A percentile compares a stretch with the other conserved stretches of the same genome.
These are phyloP conservation scores for Rhodotorula sp. DNA, from an alignment of 1,284 basidiomycete species.

Conservation along the genomic window DNA sequence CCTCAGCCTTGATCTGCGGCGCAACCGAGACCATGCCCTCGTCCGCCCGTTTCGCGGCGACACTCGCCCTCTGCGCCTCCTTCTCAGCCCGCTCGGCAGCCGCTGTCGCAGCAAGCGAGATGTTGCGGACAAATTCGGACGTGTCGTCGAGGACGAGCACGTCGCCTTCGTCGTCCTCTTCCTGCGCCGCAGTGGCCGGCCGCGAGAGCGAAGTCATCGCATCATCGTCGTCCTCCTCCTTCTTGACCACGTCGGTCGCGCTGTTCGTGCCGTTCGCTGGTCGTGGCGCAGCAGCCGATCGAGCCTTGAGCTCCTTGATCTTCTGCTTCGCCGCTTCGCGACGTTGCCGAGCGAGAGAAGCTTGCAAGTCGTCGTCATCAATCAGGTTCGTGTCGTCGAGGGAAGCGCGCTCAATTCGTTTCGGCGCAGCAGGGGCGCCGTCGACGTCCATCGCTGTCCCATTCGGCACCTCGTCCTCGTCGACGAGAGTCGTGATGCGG, in stretches of 20 bases:
- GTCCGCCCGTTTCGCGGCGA: constrained; percentile 1
- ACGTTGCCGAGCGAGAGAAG: constrained; percentile 80
- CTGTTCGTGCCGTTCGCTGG: background rate
- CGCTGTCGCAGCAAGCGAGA: constrained; percentile 52
- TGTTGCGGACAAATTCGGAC: constrained; percentile 90
- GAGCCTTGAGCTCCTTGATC: constrained; percentile 62
- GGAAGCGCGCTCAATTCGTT: constrained; percentile 46
- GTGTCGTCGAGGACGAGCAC: constrained; percentile 89
- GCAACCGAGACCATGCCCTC: constrained; percentile 50
- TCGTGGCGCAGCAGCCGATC: constrained; percentile 8
- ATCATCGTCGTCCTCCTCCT: constrained; percentile 57
- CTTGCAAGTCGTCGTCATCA: constrained; percentile 97
- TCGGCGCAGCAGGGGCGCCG: constrained; percentile 51
- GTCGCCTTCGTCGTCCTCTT: constrained; percentile 32
- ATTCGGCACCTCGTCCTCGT: constrained; percentile 45
- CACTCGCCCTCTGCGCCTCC: constrained; percentile 43
- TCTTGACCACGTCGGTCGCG: constrained; percentile 49
- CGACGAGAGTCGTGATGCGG: constrained; percentile 56
- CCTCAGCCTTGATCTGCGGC: constrained; percentile 37
- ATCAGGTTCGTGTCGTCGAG: constrained; percentile 67
- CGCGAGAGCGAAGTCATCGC: constrained; percentile 49
- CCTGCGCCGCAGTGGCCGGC: constrained; percentile 52
- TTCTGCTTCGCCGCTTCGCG: constrained; percentile 74
- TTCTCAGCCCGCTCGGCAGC: constrained; percentile 51
- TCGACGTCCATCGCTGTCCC: constrained; percentile 68